A percentile compares a stretch with the other conserved stretches of the same genome.
phyloP scores from a whole-genome alignment of 1,139 yeast genomes.

The Candida sp. region DNA sequence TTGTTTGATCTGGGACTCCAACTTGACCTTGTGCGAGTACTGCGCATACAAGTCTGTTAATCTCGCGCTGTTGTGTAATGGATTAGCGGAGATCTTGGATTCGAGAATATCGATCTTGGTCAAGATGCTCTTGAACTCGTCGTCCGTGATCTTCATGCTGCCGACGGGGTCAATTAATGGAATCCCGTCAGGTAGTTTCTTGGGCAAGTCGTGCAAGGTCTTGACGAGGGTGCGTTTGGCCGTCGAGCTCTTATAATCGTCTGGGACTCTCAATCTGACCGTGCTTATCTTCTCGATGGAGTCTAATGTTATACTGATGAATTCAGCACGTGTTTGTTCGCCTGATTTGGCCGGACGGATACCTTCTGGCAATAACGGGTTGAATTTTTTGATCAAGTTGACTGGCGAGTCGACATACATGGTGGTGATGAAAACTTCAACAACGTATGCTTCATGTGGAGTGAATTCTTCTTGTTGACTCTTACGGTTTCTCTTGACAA shows the following conservation, averaged over 20 bases:
- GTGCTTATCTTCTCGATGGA: conserved; percentile 80
- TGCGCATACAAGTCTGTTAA: conserved; percentile 64
- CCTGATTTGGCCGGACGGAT: conserved; percentile 80
- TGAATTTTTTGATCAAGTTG: conserved; percentile 69
- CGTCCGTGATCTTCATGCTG: conserved; percentile 90
- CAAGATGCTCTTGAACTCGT: conserved; percentile 69
- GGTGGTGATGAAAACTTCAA: conserved; percentile 80
- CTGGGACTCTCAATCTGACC: conserved; percentile 81
- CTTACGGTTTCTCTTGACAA: conserved; percentile 63
- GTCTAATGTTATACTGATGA: conserved; percentile 82
- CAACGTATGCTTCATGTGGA: conserved; percentile 89
- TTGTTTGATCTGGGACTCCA: conserved; percentile 63
- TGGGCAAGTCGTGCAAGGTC: conserved; percentile 77
- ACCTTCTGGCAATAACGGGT: conserved; percentile 84
- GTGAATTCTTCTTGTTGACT: conserved; percentile 47
- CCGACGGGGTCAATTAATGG: conserved; percentile 90
- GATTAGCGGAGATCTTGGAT: conserved; percentile 70
- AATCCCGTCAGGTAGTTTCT: conserved; percentile 87
- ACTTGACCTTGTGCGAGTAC: conserved; percentile 66
- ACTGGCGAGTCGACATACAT: conserved; percentile 83
- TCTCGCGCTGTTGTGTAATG: conserved; percentile 68
- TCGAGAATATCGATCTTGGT: conserved; percentile 85
- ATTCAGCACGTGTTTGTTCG: conserved; percentile 75
- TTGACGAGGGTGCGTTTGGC: conserved; percentile 78
- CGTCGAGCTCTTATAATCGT: conserved; percentile 70